Evolutionary conservation across 2,329 filamentous ascomycete genomes (phyloP).

Genomic region (Fusarium sp.): DNA sequence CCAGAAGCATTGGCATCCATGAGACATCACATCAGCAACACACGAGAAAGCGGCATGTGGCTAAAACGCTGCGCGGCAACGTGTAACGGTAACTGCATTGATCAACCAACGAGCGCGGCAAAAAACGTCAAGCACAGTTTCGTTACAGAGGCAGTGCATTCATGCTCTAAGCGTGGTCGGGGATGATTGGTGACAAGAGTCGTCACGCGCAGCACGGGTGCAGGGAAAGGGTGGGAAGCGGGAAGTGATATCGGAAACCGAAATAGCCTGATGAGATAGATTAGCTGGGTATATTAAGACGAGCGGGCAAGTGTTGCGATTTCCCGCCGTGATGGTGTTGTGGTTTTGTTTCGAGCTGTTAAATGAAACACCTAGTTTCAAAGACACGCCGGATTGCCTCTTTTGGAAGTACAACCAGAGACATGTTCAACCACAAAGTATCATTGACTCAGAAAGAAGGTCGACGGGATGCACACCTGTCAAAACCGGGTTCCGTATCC

Average conservation of each 20-base stretch:
- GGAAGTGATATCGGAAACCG: neutral
- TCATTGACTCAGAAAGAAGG: slow-evolving; percentile 7
- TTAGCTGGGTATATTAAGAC: neutral
- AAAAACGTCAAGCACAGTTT: neutral
- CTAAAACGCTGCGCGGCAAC: neutral
- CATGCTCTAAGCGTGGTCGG: slow-evolving; percentile 21
- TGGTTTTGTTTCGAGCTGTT: slow-evolving; percentile 14
- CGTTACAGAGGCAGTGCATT: neutral
- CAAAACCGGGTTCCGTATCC: slow-evolving; percentile 3
- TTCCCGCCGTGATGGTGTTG: slow-evolving; percentile 18
- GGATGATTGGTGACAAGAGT: slow-evolving; percentile 36
- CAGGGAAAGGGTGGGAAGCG: slow-evolving; percentile 16
- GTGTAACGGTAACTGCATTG: neutral
- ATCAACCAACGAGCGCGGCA: neutral
- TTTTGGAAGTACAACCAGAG: slow-evolving; percentile 24
- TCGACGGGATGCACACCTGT: neutral
- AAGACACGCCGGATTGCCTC: slow-evolving; percentile 30
- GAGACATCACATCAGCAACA: neutral
- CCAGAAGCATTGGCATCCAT: neutral
- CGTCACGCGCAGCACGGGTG: slow-evolving; percentile 20
- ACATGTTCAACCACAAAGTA: slow-evolving; percentile 1
- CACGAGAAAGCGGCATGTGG: neutral
- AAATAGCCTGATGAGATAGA: neutral
- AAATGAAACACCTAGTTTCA: slow-evolving; percentile 17
- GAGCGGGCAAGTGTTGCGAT: slow-evolving; percentile 13